Conservation (phyloP, 176 grass and related monocot genomes). For the Ensete ventricosum region DNA sequence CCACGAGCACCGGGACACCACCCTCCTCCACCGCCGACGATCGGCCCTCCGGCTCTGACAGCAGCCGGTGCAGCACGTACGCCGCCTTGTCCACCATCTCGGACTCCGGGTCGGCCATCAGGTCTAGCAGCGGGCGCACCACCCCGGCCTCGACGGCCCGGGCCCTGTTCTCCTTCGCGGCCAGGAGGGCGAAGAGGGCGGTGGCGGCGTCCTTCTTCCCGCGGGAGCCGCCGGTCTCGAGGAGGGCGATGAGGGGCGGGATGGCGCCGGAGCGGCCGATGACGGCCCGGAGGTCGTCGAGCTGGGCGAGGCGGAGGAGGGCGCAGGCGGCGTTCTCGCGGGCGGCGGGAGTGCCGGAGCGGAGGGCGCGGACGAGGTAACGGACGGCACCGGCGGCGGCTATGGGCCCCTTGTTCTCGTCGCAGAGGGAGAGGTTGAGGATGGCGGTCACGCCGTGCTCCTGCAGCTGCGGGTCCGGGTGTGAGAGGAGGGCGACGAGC, state of each 20-base stretch:
- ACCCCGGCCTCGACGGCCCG: slow-evolving; percentile 10
- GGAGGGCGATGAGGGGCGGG: slow-evolving; percentile 9
- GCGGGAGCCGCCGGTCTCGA: slow-evolving; percentile 1
- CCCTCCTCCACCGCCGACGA: slow-evolving; percentile 5
- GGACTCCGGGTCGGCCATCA: slow-evolving; percentile 9
- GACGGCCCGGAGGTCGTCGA: neutral
- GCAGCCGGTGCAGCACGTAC: slow-evolving; percentile 6
- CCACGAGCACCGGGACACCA: slow-evolving; percentile 4
- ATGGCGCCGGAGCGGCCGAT: slow-evolving; percentile 14
- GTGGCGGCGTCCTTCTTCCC: slow-evolving; percentile 16
- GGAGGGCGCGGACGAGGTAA: slow-evolving; percentile 2
- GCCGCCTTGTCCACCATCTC: slow-evolving; percentile 14
- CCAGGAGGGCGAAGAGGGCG: slow-evolving; percentile 9
- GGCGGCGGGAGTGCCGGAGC: neutral
- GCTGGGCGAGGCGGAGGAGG: slow-evolving; percentile 13
- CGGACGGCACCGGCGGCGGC: slow-evolving; percentile 1
- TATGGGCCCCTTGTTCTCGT: slow-evolving; percentile 11
- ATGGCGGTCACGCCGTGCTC: slow-evolving; percentile 11
- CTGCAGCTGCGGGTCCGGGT: slow-evolving; percentile 2
- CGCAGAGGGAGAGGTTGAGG: slow-evolving; percentile 20
- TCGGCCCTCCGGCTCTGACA: neutral
- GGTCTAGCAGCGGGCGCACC: neutral
- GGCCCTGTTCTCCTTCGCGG: neutral
- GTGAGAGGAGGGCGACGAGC: slow-evolving; percentile 11
- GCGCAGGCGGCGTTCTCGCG: slow-evolving; percentile 14